A percentile compares a stretch with the other conserved stretches of the same genome.
Evolutionary conservation across 805 yeast genomes (phyloP).

Genomic region (Candida sithepensis): DNA sequence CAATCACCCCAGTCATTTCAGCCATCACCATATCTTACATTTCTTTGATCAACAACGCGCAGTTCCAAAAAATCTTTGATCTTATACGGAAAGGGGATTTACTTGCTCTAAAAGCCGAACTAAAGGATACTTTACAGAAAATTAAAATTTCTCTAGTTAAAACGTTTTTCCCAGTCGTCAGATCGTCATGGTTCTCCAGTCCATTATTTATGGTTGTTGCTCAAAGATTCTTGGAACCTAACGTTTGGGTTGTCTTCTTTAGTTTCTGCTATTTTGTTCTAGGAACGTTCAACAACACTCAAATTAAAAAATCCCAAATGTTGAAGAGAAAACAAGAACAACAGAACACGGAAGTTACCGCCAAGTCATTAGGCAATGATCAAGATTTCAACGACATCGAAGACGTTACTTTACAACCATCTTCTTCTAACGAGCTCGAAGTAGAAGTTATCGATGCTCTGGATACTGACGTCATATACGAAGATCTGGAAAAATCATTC

Average conservation of each 20-base stretch:
- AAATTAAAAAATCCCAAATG: conserved; percentile 36
- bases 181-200: conserved; percentile 52
- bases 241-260: conserved; percentile 64
- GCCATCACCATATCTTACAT: conserved; percentile 50
- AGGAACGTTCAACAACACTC: conserved; percentile 60
- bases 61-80: conserved; percentile 6
- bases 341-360: conserved; percentile 2
- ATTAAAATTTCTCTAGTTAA: conserved; percentile 34
- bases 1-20: conserved; percentile 53
- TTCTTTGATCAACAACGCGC: conserved; percentile 41
- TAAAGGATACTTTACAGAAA: conserved; percentile 7
- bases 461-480: conserved; percentile 5
- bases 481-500: conserved; percentile 5
- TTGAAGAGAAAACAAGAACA: conserved; percentile 10
- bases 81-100: conserved; percentile 7
- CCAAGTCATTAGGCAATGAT: conserved; percentile 1
- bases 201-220: conserved; percentile 50
- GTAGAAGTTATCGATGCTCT: conserved; percentile 13
- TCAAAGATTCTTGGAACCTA: conserved; percentile 53
- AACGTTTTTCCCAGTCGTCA: conserved; percentile 45
- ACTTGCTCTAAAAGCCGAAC: conserved; percentile 13
- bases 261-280: conserved; percentile 53
- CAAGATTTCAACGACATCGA: background rate
- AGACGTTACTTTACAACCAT: conserved; percentile 5
- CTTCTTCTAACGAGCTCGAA: conserved; percentile 8